Percentiles rank a stretch among this genome's conserved stretches.
These are phyloP conservation scores for Sclerotinia spermophila DNA, from an alignment of 2,329 filamentous ascomycete species.

Conservation along the genomic window DNA sequence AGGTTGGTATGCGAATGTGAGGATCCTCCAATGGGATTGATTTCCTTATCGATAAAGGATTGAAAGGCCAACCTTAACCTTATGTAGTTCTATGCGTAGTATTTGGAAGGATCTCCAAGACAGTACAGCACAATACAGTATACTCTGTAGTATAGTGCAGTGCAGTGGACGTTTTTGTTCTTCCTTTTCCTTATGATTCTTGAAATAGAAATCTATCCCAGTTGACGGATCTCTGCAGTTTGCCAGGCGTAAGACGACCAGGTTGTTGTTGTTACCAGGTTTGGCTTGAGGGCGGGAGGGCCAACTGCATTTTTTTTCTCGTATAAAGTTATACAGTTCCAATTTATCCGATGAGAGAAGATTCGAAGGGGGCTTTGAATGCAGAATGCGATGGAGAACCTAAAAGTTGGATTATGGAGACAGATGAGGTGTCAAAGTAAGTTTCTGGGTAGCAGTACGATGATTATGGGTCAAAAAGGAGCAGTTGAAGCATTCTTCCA, in stretches of 20 bases:
- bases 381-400: not conserved
- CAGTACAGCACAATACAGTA: not conserved
- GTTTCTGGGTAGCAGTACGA: not conserved
- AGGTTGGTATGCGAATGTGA: not conserved
- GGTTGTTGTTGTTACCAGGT: not conserved
- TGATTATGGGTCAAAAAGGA: not conserved
- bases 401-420: not conserved
- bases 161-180: not conserved
- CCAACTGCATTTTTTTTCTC: not conserved
- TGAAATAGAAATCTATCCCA: slow-evolving; percentile 2
- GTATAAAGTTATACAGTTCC: not conserved
- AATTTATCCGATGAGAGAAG: not conserved
- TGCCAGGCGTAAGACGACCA: not conserved
- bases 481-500: not conserved
- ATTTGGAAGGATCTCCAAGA: not conserved
- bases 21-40: not conserved
- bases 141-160: not conserved
- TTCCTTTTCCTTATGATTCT: not conserved
- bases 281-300: not conserved
- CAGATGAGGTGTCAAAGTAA: slow-evolving; percentile 3
- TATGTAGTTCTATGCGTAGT: no score
- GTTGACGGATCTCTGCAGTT: not conserved
- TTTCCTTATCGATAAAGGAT: not conserved
- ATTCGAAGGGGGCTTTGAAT: not conserved
- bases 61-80: no score